Percentiles rank a stretch among this genome's conserved stretches.
Evolutionary conservation across 306 rosid genomes (phyloP).

Genomic region (Biancaea sappan): DNA sequence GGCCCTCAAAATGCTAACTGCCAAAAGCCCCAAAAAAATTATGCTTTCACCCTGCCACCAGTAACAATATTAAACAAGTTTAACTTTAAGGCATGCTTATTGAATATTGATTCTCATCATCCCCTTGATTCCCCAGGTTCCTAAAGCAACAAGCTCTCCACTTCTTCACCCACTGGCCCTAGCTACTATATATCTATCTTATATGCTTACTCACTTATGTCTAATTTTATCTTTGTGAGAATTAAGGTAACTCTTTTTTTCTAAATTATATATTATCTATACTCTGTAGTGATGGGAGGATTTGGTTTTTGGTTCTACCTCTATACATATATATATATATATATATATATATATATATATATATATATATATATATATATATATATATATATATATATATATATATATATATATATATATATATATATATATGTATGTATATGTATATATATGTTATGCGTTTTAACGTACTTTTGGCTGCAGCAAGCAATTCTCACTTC

Average conservation of each 20-base stretch:
- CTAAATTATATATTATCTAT: too few relatives aligned
- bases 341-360: background rate
- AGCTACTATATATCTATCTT: background rate
- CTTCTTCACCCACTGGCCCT: slow-evolving; percentile 15
- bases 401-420: background rate
- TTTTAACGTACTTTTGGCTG: too few relatives aligned
- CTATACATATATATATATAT: too few relatives aligned
- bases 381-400: too few relatives aligned
- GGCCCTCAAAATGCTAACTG: slow-evolving; percentile 27
- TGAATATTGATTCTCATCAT: slow-evolving; percentile 33
- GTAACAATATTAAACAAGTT: slow-evolving; percentile 32
- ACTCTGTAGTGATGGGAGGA: too few relatives aligned
- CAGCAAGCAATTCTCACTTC: background rate
- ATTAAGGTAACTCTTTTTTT: too few relatives aligned
- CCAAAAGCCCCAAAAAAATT: slow-evolving; percentile 11
- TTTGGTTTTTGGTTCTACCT: too few relatives aligned
- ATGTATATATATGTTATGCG: background rate
- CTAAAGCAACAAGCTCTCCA: slow-evolving; percentile 34
- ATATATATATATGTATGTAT: too few relatives aligned
- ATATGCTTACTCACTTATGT: too few relatives aligned
- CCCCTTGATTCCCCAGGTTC: slow-evolving; percentile 24
- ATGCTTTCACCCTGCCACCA: slow-evolving; percentile 29
- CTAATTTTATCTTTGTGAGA: too few relatives aligned
- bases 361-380: too few relatives aligned
- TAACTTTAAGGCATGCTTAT: too few relatives aligned